These are phyloP conservation scores for Onygena corvina DNA, from an alignment of 2,329 filamentous ascomycete species.

Conservation along the genomic window DNA sequence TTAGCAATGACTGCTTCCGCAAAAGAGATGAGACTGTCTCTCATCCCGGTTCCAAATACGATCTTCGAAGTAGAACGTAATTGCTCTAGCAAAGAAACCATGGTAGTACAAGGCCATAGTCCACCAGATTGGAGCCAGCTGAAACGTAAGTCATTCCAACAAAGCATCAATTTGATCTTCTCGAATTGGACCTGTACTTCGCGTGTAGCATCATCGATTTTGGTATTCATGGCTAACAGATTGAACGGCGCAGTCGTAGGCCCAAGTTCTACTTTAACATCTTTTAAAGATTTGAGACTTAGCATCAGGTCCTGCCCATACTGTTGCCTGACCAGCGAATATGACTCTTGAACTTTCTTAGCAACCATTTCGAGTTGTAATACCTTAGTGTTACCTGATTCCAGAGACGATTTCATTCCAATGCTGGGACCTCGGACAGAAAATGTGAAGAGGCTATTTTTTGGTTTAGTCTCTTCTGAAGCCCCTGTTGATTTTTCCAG, in stretches of 20 bases:
- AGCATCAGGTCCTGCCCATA: constrained; percentile 30
- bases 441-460: background rate
- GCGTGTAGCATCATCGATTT: constrained; percentile 16
- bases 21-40: constrained; percentile 13
- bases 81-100: constrained; percentile 33
- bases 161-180: constrained; percentile 17
- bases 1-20: constrained; percentile 21
- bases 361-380: constrained; percentile 1
- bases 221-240: background rate
- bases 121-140: constrained; percentile 31
- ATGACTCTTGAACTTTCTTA: constrained; percentile 4
- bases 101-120: constrained; percentile 35
- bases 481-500: background rate
- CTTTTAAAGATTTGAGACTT: constrained; percentile 28
- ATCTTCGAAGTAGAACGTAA: constrained; percentile 25
- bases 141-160: constrained; percentile 20
- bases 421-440: no score
- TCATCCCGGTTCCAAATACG: constrained; percentile 9
- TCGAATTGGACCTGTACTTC: constrained; percentile 13
- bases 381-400: background rate
- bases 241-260: background rate
- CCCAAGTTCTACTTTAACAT: background rate
- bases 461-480: background rate
- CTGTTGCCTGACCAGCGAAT: constrained; percentile 12
- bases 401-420: background rate